Evolutionary conservation across 768 basidiomycete species (phyloP).

Genomic region (Lactarius deliciosus): DNA sequence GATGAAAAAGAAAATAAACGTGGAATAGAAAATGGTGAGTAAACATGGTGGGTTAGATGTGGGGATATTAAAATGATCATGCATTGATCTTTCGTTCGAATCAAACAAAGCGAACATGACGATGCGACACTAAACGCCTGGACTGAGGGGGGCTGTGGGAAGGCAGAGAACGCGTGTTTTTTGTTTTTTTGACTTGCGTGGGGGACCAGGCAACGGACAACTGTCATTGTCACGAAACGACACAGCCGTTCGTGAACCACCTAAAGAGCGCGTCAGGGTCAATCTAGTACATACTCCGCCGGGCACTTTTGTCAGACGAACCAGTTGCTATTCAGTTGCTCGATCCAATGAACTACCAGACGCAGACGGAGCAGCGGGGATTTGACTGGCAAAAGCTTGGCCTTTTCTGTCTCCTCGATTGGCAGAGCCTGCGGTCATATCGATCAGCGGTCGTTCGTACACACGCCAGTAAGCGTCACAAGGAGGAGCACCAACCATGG

Average conservation of each 20-base stretch:
- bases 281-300: slow-evolving; percentile 7
- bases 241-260: slow-evolving; percentile 77
- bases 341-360: slow-evolving; percentile 94
- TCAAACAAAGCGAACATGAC: not conserved
- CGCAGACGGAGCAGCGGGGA: slow-evolving; percentile 75
- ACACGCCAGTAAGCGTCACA: slow-evolving; percentile 4
- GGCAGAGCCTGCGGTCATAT: slow-evolving; percentile 56
- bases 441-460: slow-evolving; percentile 12
- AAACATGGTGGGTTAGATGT: slow-evolving; percentile 1
- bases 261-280: slow-evolving; percentile 38
- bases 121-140: not conserved
- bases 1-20: not conserved
- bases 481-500: slow-evolving; percentile 47
- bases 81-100: not conserved
- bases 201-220: not conserved
- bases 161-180: too few relatives aligned
- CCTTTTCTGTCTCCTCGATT: slow-evolving; percentile 87
- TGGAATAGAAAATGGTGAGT: not conserved
- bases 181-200: not conserved
- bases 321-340: slow-evolving; percentile 64
- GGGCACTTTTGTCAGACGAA: slow-evolving; percentile 34
- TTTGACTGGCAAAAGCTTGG: slow-evolving; percentile 80
- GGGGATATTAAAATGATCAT: not conserved
- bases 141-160: not conserved
- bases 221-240: slow-evolving; percentile 42